These are phyloP conservation scores for Fusarium mexicanum DNA, from an alignment of 2,329 filamentous ascomycete species.

Conservation along the genomic window DNA sequence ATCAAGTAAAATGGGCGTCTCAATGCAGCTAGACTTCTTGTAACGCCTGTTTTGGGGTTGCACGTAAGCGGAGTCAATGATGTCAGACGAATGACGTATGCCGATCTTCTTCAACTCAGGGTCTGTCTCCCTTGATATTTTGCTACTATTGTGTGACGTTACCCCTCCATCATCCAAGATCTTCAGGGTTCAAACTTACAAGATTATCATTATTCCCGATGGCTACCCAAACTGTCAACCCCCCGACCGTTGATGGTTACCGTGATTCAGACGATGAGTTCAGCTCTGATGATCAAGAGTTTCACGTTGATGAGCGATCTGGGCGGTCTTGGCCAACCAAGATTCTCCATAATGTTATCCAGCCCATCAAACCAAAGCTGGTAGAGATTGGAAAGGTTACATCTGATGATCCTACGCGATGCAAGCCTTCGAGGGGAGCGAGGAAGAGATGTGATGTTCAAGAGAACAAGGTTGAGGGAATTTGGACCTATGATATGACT, in stretches of 20 bases:
- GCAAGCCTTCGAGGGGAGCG: conserved; percentile 10
- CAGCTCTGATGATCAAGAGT: background rate
- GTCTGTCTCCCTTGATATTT: conserved; percentile 5
- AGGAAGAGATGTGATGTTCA: conserved; percentile 29
- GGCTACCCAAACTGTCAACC: background rate
- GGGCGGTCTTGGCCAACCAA: conserved; percentile 18
- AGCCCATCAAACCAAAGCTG: conserved; percentile 22
- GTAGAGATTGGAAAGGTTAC: conserved; percentile 4
- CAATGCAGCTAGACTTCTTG: background rate
- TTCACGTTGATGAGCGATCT: conserved; percentile 11
- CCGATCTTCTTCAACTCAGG: background rate
- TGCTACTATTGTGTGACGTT: background rate
- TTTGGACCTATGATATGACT: conserved; percentile 43
- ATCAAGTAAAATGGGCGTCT: background rate
- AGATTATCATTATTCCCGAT: background rate
- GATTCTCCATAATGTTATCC: conserved; percentile 19
- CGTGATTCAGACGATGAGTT: background rate
- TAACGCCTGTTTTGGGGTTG: conserved; percentile 2
- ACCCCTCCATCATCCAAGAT: background rate
- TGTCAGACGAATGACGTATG: conserved; percentile 22
- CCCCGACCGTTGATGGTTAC: background rate
- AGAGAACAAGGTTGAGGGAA: conserved; percentile 30
- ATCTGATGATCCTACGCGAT: conserved; percentile 18
- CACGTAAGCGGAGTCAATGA: conserved; percentile 14
- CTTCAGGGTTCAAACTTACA: background rate